Percentiles rank a stretch among this genome's conserved stretches.
Conservation (phyloP, 768 basidiomycete genomes). For the Coprinopsis marcescibilis region DNA sequence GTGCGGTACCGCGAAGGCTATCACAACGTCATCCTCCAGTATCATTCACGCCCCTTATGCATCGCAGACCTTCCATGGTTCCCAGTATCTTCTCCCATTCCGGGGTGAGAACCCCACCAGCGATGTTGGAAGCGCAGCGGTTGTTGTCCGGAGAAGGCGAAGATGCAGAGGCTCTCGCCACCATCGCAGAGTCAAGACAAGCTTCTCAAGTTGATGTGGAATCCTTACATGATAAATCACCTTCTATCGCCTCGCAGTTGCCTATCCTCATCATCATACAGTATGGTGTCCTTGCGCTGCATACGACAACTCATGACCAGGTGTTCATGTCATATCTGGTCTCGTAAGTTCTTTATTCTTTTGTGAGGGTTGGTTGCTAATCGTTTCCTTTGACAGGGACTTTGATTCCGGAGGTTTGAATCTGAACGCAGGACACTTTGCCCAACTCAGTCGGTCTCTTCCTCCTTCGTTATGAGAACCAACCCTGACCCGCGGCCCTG, state of each 20-base stretch:
- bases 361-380: neutral
- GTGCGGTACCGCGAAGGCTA: slow-evolving; percentile 6
- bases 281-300: slow-evolving; percentile 84
- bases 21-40: slow-evolving; percentile 26
- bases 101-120: slow-evolving; percentile 74
- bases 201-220: slow-evolving; percentile 32
- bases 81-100: slow-evolving; percentile 82
- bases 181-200: slow-evolving; percentile 46
- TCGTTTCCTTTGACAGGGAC: slow-evolving; percentile 39
- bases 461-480: neutral
- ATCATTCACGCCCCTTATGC: slow-evolving; percentile 29
- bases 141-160: slow-evolving; percentile 34
- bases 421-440: slow-evolving; percentile 87
- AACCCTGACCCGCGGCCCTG: slow-evolving; percentile 9
- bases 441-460: slow-evolving; percentile 68
- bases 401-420: slow-evolving; percentile 86
- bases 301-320: slow-evolving; percentile 87
- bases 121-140: slow-evolving; percentile 68
- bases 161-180: slow-evolving; percentile 34
- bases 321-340: slow-evolving; percentile 89
- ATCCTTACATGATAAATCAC: slow-evolving; percentile 45
- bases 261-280: slow-evolving; percentile 85
- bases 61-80: slow-evolving; percentile 54
- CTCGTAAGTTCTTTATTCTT: slow-evolving; percentile 46
- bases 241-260: slow-evolving; percentile 65